These are phyloP conservation scores for Starmerella khaoyaiensis DNA, from an alignment of 805 yeast genomes.

Conservation along the genomic window DNA sequence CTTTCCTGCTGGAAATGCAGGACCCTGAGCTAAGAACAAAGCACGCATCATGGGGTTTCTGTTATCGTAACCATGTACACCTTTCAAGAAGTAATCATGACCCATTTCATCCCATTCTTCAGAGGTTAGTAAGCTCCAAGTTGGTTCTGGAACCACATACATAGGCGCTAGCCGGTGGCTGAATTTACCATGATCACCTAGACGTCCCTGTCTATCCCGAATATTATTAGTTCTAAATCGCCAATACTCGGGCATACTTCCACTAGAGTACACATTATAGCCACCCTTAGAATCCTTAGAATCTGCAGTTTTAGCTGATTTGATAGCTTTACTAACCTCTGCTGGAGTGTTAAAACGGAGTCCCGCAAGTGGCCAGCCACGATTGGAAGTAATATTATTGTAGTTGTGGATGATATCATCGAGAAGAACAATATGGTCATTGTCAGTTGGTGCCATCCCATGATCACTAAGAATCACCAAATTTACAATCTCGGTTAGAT, in stretches of 20 bases:
- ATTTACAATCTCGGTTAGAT: constrained; percentile 54
- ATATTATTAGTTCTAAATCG: constrained; percentile 28
- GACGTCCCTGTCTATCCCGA: not conserved
- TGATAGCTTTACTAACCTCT: constrained; percentile 26
- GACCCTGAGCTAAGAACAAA: constrained; percentile 67
- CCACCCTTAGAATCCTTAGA: constrained; percentile 5
- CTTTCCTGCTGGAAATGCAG: constrained; percentile 41
- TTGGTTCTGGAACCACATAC: constrained; percentile 74
- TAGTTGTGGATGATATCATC: constrained; percentile 53
- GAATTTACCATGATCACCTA: constrained; percentile 27
- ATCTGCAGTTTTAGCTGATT: not conserved
- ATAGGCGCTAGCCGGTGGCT: constrained; percentile 64
- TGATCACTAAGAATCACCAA: constrained; percentile 76
- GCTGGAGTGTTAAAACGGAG: constrained; percentile 41
- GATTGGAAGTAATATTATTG: constrained; percentile 43
- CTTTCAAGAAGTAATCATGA: constrained; percentile 46
- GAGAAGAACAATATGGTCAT: constrained; percentile 51
- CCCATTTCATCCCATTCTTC: constrained; percentile 39
- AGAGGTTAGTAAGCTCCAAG: constrained; percentile 59
- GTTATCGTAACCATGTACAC: constrained; percentile 78
- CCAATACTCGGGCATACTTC: constrained; percentile 43
- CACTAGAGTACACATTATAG: constrained; percentile 36
- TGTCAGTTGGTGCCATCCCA: constrained; percentile 83
- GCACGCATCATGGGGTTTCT: constrained; percentile 73
- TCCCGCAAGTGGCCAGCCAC: constrained; percentile 83